A percentile compares a stretch with the other conserved stretches of the same genome.
These are phyloP conservation scores for Eutrema yunnanense DNA, from an alignment of 345 rosid genomes.

Conservation along the genomic window DNA sequence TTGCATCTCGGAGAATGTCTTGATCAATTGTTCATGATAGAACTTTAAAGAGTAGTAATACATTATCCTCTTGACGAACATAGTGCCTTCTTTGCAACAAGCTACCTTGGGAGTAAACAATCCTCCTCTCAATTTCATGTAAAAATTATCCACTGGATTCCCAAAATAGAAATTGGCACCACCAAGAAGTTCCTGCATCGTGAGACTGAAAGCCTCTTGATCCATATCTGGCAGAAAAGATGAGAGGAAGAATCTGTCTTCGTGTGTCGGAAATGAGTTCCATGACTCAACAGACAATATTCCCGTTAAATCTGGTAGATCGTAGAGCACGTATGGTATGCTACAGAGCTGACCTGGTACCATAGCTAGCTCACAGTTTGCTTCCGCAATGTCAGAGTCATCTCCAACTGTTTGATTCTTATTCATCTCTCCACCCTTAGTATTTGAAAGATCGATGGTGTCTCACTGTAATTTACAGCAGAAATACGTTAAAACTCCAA, in stretches of 20 bases:
- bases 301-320: conserved; percentile 52
- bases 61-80: conserved; percentile 36
- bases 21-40: conserved; percentile 45
- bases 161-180: conserved; percentile 52
- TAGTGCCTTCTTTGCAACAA: conserved; percentile 36
- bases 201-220: conserved; percentile 41
- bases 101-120: conserved; percentile 46
- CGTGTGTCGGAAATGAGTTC: conserved; percentile 58
- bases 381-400: conserved; percentile 35
- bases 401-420: conserved; percentile 31
- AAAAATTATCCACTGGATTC: conserved; percentile 52
- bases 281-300: conserved; percentile 56
- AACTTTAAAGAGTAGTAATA: conserved; percentile 45
- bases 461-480: conserved; percentile 5
- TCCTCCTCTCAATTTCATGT: conserved; percentile 55
- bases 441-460: conserved; percentile 11
- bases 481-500: background rate
- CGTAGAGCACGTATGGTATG: conserved; percentile 59
- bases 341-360: conserved; percentile 50
- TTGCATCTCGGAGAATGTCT: conserved; percentile 41
- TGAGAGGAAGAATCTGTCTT: conserved; percentile 51
- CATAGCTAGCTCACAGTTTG: conserved; percentile 46
- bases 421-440: conserved; percentile 19
- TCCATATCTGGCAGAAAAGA: conserved; percentile 70
- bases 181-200: conserved; percentile 54